Percentiles rank a stretch among this genome's conserved stretches.
Evolutionary conservation across 805 yeast genomes (phyloP).

Genomic region (Saturnispora serradocipensis): DNA sequence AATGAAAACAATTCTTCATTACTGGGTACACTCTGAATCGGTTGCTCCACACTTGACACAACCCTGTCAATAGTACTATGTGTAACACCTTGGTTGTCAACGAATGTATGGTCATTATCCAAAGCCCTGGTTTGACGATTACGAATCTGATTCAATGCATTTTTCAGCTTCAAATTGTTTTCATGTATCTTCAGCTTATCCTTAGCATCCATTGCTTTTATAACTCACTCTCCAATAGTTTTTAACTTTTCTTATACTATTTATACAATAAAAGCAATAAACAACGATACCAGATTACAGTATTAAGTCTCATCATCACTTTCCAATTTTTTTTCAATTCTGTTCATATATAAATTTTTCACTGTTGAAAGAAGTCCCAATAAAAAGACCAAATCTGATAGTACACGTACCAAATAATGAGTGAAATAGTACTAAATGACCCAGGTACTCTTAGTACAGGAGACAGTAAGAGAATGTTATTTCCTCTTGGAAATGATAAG

Average conservation of each 20-base stretch:
- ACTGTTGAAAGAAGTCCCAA: background rate
- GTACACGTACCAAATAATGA: background rate
- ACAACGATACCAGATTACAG: background rate
- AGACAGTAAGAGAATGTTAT: slow-evolving; percentile 16
- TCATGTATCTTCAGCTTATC: slow-evolving; percentile 26
- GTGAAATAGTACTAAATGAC: slow-evolving; percentile 25
- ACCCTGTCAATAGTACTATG: slow-evolving; percentile 51
- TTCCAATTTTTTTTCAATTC: background rate
- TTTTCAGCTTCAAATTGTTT: slow-evolving; percentile 47
- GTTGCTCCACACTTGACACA: slow-evolving; percentile 50
- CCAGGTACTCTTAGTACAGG: slow-evolving; percentile 26
- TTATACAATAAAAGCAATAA: background rate
- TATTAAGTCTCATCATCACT: background rate
- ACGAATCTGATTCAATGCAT: slow-evolving; percentile 22
- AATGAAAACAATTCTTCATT: slow-evolving; percentile 58
- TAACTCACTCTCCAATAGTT: background rate
- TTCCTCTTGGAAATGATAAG: slow-evolving; percentile 37
- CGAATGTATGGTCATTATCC: slow-evolving; percentile 30
- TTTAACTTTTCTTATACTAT: background rate
- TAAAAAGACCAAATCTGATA: too few relatives aligned
- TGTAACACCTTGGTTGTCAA: slow-evolving; percentile 49
- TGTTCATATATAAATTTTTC: background rate
- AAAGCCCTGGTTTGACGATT: slow-evolving; percentile 12
- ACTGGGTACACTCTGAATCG: slow-evolving; percentile 54
- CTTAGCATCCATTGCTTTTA: slow-evolving; percentile 7